These are phyloP conservation scores for Phialophora verrucosa DNA, from an alignment of 2,329 filamentous ascomycete species.

Conservation along the genomic window DNA sequence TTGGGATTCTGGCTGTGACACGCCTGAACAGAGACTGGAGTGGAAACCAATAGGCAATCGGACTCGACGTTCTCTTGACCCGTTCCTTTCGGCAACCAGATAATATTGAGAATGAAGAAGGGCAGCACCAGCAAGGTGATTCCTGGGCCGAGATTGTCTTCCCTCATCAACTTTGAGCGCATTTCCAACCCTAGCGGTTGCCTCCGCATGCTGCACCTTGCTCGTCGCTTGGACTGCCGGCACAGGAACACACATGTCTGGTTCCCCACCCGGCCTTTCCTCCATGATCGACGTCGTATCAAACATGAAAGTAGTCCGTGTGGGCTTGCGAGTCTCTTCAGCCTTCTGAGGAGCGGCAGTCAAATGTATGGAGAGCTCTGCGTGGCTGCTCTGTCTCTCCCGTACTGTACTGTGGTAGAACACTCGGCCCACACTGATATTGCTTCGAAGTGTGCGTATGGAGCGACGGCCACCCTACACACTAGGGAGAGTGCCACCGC, in stretches of 20 bases:
- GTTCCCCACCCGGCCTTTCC: not conserved
- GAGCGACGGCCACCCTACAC: not conserved
- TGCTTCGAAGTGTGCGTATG: constrained; percentile 52
- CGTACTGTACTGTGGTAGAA: constrained; percentile 53
- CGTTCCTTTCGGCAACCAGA: not conserved
- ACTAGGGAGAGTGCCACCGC: constrained; percentile 51
- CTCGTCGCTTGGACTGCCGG: not conserved
- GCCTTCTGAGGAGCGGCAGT: constrained; percentile 45
- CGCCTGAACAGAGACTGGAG: constrained; percentile 40
- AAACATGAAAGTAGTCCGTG: constrained; percentile 54
- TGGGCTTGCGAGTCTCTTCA: constrained; percentile 53
- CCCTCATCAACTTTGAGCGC: not conserved
- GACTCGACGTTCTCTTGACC: not conserved
- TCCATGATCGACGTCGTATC: not conserved
- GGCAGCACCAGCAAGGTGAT: not conserved
- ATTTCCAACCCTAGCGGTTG: not conserved
- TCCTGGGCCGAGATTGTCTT: not conserved
- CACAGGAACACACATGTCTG: not conserved
- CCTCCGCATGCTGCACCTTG: not conserved
- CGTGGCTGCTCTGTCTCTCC: constrained; percentile 49
- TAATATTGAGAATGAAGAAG: not conserved
- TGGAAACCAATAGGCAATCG: not conserved
- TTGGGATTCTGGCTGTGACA: constrained; percentile 64
- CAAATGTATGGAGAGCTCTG: constrained; percentile 49
- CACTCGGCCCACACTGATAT: constrained; percentile 53